These are phyloP conservation scores for Kandelia obovata DNA, from an alignment of 345 rosid species.

Conservation along the genomic window DNA sequence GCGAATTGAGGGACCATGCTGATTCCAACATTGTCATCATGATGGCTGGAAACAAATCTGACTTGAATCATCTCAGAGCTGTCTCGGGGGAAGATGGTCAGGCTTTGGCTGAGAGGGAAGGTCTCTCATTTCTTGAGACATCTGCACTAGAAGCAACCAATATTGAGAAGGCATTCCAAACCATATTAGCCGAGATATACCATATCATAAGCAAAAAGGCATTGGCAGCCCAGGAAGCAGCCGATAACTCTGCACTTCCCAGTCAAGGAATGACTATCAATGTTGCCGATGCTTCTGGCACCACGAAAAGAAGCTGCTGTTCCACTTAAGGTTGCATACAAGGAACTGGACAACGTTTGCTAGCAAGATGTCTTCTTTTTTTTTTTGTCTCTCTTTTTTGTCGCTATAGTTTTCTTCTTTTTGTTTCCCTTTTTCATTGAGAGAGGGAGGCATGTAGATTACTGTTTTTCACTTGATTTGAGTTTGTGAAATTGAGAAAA, in stretches of 20 bases:
- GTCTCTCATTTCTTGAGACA: constrained; percentile 32
- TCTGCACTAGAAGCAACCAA: constrained; percentile 30
- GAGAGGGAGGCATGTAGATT: constrained; percentile 26
- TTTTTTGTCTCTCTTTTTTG: not conserved
- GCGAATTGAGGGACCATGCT: constrained; percentile 32
- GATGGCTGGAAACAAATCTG: constrained; percentile 35
- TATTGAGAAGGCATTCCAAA: constrained; percentile 32
- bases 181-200: constrained; percentile 29
- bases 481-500: constrained; percentile 19
- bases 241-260: constrained; percentile 23
- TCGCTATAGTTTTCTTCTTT: not conserved
- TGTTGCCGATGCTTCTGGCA: constrained; percentile 17
- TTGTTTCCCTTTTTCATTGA: constrained; percentile 11
- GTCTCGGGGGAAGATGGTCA: constrained; percentile 26
- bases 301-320: constrained; percentile 23
- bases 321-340: constrained; percentile 10
- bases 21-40: constrained; percentile 34
- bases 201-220: constrained; percentile 31
- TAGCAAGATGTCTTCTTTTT: constrained; percentile 2
- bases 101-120: constrained; percentile 28
- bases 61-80: constrained; percentile 31
- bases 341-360: not conserved
- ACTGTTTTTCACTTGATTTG: constrained; percentile 9
- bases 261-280: constrained; percentile 33
- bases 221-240: constrained; percentile 35